Percentiles rank a stretch among this genome's conserved stretches.
These are phyloP conservation scores for Blastobotrys raffinosifermentans DNA, from an alignment of 1,139 yeast species.

Conservation along the genomic window DNA sequence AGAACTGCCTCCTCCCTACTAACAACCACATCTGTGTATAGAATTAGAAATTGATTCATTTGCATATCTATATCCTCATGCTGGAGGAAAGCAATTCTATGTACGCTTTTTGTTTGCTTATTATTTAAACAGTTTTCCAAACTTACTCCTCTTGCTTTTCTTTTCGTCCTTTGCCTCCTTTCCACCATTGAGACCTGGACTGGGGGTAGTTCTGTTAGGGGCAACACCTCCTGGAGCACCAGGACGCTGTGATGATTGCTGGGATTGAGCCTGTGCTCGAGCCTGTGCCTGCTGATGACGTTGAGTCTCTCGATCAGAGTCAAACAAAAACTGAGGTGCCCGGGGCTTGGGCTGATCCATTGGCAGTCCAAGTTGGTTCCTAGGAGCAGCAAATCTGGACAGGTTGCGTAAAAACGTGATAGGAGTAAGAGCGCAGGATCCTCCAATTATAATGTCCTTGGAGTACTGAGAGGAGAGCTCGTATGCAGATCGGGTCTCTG, in stretches of 20 bases:
- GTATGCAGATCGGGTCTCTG: constrained; percentile 73
- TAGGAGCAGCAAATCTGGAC: constrained; percentile 24
- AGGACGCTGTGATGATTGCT: constrained; percentile 3
- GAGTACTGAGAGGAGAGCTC: constrained; percentile 59
- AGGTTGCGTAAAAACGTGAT: constrained; percentile 39
- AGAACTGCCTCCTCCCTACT: no score
- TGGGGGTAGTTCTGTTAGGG: no score
- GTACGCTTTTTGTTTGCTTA: no score
- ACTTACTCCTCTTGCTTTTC: not conserved
- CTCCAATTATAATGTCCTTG: constrained; percentile 77
- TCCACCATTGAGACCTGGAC: not conserved
- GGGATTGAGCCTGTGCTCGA: constrained; percentile 9
- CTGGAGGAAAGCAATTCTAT: no score
- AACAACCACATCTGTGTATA: no score
- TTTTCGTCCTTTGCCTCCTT: not conserved
- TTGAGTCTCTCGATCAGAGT: constrained; percentile 24
- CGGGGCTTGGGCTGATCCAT: constrained; percentile 25
- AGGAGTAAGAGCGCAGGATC: constrained; percentile 72
- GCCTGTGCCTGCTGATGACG: constrained; percentile 9
- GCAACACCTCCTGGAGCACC: no score
- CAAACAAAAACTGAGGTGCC: constrained; percentile 28
- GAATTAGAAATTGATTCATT: no score
- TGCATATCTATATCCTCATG: no score
- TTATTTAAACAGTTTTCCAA: no score
- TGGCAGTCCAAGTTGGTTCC: constrained; percentile 28